These are phyloP conservation scores for Hypoxylon cercidicola DNA, from an alignment of 495 filamentous ascomycete species.

Conservation along the genomic window DNA sequence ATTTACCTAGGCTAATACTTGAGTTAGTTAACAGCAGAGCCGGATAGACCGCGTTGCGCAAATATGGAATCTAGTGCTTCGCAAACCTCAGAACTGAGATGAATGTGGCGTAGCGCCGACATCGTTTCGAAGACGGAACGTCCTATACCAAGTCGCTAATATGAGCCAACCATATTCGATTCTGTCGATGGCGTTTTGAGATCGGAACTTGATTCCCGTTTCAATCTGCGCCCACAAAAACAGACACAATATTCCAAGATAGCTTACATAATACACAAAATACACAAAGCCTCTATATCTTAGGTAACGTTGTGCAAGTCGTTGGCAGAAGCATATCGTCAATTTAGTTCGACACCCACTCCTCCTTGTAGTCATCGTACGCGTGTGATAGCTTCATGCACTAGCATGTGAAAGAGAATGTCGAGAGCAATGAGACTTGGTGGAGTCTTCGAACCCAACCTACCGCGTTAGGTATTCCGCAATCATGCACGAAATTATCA, in stretches of 20 bases:
- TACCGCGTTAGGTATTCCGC: constrained; percentile 35
- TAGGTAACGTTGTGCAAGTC: constrained; percentile 6
- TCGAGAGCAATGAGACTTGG: constrained; percentile 12
- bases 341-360: constrained; percentile 13
- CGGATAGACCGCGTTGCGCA: not conserved
- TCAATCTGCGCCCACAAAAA: constrained; percentile 8
- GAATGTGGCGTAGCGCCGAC: constrained; percentile 6
- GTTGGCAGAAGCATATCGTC: constrained; percentile 7
- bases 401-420: constrained; percentile 35
- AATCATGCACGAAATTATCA: constrained; percentile 27
- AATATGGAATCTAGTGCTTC: constrained; percentile 7
- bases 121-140: not conserved
- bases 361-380: constrained; percentile 11
- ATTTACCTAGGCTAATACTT: not conserved
- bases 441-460: constrained; percentile 39
- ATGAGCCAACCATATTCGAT: constrained; percentile 4
- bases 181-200: constrained; percentile 16
- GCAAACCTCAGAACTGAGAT: not conserved
- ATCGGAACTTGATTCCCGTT: constrained; percentile 18
- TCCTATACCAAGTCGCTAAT: constrained; percentile 8
- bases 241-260: constrained; percentile 5
- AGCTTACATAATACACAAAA: constrained; percentile 5
- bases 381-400: constrained; percentile 23
- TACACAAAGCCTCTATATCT: constrained; percentile 2
- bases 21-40: not conserved